These are phyloP conservation scores for Annulohypoxylon maeteangense DNA, from an alignment of 495 filamentous ascomycete genomes.

Conservation along the genomic window DNA sequence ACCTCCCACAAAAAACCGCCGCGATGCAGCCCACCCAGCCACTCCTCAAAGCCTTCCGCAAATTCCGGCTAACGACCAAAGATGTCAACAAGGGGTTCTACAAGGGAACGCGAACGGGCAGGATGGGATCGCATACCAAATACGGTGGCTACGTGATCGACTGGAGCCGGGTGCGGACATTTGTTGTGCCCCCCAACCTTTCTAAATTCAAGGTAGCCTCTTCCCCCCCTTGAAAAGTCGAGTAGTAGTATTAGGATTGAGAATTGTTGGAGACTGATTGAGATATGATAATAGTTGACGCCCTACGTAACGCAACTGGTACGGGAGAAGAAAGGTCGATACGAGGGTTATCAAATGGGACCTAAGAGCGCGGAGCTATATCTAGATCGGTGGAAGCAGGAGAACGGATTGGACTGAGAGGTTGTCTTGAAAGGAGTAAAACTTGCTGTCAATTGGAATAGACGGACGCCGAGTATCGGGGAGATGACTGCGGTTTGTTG, in stretches of 20 bases:
- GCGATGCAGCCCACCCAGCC: slow-evolving; percentile 75
- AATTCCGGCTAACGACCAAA: slow-evolving; percentile 86
- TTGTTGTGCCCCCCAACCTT: slow-evolving; percentile 77
- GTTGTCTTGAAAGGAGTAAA: not conserved
- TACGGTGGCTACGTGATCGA: slow-evolving; percentile 86
- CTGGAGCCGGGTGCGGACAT: slow-evolving; percentile 88
- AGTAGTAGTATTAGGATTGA: not conserved
- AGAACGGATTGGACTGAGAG: slow-evolving; percentile 71
- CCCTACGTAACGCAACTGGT: slow-evolving; percentile 84
- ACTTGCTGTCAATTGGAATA: not conserved
- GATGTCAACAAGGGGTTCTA: slow-evolving; percentile 92
- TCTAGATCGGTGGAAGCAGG: slow-evolving; percentile 73
- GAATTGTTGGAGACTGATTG: slow-evolving; percentile 14
- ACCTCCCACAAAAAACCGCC: slow-evolving; percentile 11
- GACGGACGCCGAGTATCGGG: not conserved
- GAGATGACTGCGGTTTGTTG: not conserved
- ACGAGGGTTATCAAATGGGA: slow-evolving; percentile 58
- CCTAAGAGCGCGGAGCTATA: slow-evolving; percentile 68
- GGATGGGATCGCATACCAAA: slow-evolving; percentile 87
- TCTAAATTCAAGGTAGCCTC: slow-evolving; percentile 72
- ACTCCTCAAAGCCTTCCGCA: slow-evolving; percentile 72
- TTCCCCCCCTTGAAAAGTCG: not conserved
- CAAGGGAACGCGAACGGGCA: slow-evolving; percentile 91
- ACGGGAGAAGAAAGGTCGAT: slow-evolving; percentile 58
- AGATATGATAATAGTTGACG: slow-evolving; percentile 69